A percentile compares a stretch with the other conserved stretches of the same genome.
Conservation (phyloP, 768 basidiomycete species). For the Mycena vulgaris region DNA sequence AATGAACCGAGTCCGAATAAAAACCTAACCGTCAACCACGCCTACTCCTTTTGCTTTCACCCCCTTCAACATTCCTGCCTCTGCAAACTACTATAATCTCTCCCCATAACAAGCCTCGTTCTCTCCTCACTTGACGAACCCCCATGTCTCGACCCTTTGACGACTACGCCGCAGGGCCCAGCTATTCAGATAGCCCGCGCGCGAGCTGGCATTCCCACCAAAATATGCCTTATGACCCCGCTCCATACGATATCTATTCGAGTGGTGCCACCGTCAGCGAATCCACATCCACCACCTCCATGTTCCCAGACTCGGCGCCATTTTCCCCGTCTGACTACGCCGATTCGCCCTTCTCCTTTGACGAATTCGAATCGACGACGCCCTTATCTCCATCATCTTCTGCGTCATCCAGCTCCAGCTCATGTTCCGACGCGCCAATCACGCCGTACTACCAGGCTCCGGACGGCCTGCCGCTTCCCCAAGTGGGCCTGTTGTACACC, state of each 20-base stretch:
- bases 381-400: constrained; percentile 31
- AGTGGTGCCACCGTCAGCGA: constrained; percentile 23
- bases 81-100: not conserved
- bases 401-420: constrained; percentile 34
- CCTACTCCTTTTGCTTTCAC: constrained; percentile 12
- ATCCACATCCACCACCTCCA: constrained; percentile 17
- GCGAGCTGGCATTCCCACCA: constrained; percentile 24
- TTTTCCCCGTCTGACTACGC: constrained; percentile 22
- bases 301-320: constrained; percentile 15
- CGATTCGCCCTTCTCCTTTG: constrained; percentile 27
- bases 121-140: constrained; percentile 8
- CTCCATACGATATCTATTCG: constrained; percentile 24
- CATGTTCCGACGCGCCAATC: constrained; percentile 35
- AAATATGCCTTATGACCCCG: constrained; percentile 11
- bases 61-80: not conserved
- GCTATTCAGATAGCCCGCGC: constrained; percentile 13
- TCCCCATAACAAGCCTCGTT: not conserved
- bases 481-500: constrained; percentile 13
- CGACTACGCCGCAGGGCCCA: constrained; percentile 24
- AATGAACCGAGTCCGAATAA: constrained; percentile 22
- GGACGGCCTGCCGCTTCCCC: constrained; percentile 9
- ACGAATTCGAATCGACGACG: constrained; percentile 19
- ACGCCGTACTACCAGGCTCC: constrained; percentile 18
- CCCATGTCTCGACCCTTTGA: constrained; percentile 19
- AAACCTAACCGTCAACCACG: constrained; percentile 24